Evolutionary conservation across 495 filamentous ascomycete species (phyloP), one percentile per base, ranked within the genome.

Genomic region (Talaromyces stipitatus): DNA sequence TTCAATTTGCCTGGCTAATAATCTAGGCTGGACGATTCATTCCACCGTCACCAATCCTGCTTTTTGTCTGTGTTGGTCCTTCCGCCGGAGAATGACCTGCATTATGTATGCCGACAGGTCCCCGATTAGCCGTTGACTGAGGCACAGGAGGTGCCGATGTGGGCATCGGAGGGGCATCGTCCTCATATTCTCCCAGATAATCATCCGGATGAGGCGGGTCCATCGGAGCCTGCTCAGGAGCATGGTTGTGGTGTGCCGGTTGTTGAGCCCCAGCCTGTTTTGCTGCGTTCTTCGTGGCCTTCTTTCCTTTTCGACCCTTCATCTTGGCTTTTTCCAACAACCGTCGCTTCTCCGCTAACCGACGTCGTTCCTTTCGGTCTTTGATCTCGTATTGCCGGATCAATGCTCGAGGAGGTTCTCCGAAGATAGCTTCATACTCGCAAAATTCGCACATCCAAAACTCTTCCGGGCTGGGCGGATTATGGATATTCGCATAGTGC

Each of bases 391-490:
- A 97, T 61, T 92, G 87, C 33, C 89, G 82, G 57, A 97, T 90
- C 51, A 97, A 71, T 41, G 92, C 92, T 61, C 84, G 80, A 0
- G 92, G 94, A 4, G 89, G 87, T 45, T 74, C 75, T 14, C 92
- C 89, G 66, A 95, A 95, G 46, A 95, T 92, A 46, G 82, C 81
- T 66, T 95, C 88, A 63, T 95, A 91, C 63, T 94, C 86, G 67
- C 89, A 92, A 66, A 95, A 92, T 61, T 94, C 91, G 71, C 94
- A 98, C 48, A 97, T 90, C 90, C 92, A 97, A 24, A 89, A 81
- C 59, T 95, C 90, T 59, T 91, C 86, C 29, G 79, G 68, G 26
- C 78, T 80, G 0, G 86, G 86, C 4, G 86, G 87, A 60, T 94
- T 85, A 58, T 88, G 87, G 59, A 81, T 84, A 62, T 95, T 95